A percentile compares a stretch with the other conserved stretches of the same genome.
phyloP scores from a whole-genome alignment of 148 eudicot genomes.

The Cornus suecica region DNA sequence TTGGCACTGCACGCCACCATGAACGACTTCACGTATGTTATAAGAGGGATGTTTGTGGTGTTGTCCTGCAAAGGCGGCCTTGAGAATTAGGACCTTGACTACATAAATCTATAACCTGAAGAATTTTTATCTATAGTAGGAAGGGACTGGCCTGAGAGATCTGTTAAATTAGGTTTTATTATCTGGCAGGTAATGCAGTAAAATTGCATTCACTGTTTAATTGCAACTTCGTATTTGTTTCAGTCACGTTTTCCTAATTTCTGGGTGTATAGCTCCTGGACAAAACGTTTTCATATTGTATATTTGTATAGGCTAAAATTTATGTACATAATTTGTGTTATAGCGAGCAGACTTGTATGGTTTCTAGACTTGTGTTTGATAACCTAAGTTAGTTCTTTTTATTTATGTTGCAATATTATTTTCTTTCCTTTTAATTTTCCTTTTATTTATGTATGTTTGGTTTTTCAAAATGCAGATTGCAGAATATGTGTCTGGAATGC shows the following conservation, averaged over 20 bases:
- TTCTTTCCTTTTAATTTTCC: not conserved
- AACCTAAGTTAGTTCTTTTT: not conserved
- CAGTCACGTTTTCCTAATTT: not conserved
- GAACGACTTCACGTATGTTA: not conserved
- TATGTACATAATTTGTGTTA: not conserved
- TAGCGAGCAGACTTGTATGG: not conserved
- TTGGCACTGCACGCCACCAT: not conserved
- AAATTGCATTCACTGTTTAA: not conserved
- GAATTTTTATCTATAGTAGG: not conserved
- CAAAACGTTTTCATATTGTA: not conserved
- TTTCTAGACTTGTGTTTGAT: constrained; percentile 7
- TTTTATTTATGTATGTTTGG: too few species aligned
- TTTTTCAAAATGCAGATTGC: constrained; percentile 66
- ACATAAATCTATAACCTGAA: not conserved
- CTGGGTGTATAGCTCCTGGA: not conserved
- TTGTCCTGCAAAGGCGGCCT: not conserved
- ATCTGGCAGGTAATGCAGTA: not conserved
- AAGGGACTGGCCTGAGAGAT: not conserved
- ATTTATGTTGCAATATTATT: not conserved
- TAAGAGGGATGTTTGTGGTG: not conserved
- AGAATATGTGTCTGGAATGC: constrained; percentile 99
- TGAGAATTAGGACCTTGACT: constrained; percentile 4
- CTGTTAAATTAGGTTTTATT: not conserved
- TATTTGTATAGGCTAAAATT: not conserved
- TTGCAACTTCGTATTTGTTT: too few species aligned